phyloP scores from a whole-genome alignment of 2,329 filamentous ascomycete species.

The Trichoderma simmonsii region DNA sequence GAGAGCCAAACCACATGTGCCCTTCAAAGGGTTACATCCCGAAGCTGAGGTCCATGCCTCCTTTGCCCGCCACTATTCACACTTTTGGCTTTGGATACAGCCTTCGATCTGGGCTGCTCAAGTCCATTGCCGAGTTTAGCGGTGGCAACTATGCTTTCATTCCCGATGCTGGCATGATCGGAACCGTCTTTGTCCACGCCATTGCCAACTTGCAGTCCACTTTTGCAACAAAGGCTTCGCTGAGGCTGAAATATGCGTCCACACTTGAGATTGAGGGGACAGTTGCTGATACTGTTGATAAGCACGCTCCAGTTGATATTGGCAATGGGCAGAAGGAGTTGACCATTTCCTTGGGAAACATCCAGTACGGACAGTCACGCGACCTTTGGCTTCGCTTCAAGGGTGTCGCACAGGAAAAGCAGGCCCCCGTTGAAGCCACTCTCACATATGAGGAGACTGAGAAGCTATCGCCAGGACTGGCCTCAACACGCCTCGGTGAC shows the following conservation, averaged over 20 bases:
- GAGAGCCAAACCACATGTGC: slow-evolving; percentile 53
- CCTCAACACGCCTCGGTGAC: slow-evolving; percentile 7
- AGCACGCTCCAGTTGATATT: slow-evolving; percentile 25
- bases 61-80: slow-evolving; percentile 42
- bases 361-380: slow-evolving; percentile 60
- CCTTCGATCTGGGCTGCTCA: slow-evolving; percentile 47
- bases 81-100: slow-evolving; percentile 39
- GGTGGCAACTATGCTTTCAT: slow-evolving; percentile 60
- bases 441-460: slow-evolving; percentile 35
- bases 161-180: slow-evolving; percentile 60
- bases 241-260: slow-evolving; percentile 41
- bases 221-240: slow-evolving; percentile 46
- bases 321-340: slow-evolving; percentile 28
- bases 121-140: slow-evolving; percentile 57
- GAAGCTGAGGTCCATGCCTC: slow-evolving; percentile 44
- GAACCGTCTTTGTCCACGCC: slow-evolving; percentile 60
- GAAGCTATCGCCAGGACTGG: not conserved
- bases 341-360: slow-evolving; percentile 45
- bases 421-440: slow-evolving; percentile 29
- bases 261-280: slow-evolving; percentile 39
- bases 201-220: slow-evolving; percentile 60
- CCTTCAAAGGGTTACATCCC: slow-evolving; percentile 52
- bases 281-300: slow-evolving; percentile 39
- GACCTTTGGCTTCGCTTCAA: slow-evolving; percentile 48
- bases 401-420: slow-evolving; percentile 5